Conservation (phyloP, 768 basidiomycete species). For the Lactarius deliciosus region DNA sequence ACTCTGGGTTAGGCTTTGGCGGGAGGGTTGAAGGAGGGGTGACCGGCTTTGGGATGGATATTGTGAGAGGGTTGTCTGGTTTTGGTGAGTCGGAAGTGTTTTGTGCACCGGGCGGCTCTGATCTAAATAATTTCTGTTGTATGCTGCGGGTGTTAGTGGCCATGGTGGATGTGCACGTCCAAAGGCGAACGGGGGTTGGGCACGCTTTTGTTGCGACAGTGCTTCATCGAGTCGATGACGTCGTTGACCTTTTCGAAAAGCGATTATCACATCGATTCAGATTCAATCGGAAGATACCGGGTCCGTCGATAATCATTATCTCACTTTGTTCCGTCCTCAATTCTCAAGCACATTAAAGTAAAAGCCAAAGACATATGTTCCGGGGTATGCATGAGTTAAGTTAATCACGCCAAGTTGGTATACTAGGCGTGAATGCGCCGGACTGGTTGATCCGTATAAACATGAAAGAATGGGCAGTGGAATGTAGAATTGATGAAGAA, state of each 20-base stretch:
- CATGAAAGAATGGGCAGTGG: constrained; percentile 8
- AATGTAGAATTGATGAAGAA: constrained; percentile 3
- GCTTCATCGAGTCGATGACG: constrained; percentile 13
- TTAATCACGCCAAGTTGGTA: constrained; percentile 24
- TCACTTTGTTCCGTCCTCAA: background rate
- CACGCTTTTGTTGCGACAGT: background rate
- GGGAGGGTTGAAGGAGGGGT: constrained; percentile 39
- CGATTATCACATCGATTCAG: background rate
- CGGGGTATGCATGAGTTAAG: constrained; percentile 25
- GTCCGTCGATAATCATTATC: background rate
- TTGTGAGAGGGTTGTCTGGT: constrained; percentile 45
- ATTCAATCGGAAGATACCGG: background rate
- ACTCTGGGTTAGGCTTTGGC: constrained; percentile 13
- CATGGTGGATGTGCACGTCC: constrained; percentile 34
- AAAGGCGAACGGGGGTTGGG: background rate
- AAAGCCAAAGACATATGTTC: constrained; percentile 7
- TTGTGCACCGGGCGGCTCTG: constrained; percentile 10
- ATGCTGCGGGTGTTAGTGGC: constrained; percentile 52
- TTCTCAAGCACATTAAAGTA: background rate
- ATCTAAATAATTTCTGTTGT: constrained; percentile 44
- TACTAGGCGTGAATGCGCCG: constrained; percentile 23
- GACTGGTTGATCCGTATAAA: constrained; percentile 23
- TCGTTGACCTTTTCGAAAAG: constrained; percentile 5
- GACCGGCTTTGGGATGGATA: constrained; percentile 63
- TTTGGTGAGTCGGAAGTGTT: constrained; percentile 32